Evolutionary conservation across 371 early-diverging fungal species (phyloP).

Genomic region (Apophysomyces trapeziformis): DNA sequence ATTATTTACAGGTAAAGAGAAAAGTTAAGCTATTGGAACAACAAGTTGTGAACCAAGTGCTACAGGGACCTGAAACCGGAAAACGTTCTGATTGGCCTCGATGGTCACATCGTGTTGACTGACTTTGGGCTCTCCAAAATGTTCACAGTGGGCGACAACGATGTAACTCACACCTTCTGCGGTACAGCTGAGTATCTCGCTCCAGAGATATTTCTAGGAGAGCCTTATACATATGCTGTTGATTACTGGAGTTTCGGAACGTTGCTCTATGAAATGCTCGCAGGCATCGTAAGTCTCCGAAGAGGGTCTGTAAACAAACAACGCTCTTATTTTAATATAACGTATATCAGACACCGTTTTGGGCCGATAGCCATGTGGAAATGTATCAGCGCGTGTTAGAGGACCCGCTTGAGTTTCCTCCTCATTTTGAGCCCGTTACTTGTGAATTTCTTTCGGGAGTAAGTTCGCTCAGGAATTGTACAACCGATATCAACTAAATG

Average conservation of each 20-base stretch:
- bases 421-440: constrained; percentile 58
- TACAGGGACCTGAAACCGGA: constrained; percentile 82
- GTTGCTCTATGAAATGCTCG: constrained; percentile 84
- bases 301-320: not conserved
- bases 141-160: constrained; percentile 40
- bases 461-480: constrained; percentile 24
- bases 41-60: too few relatives aligned
- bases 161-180: constrained; percentile 86
- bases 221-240: constrained; percentile 83
- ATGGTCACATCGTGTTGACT: constrained; percentile 87
- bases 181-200: constrained; percentile 94
- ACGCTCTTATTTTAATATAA: constrained; percentile 5
- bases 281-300: constrained; percentile 61
- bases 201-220: constrained; percentile 88
- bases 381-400: constrained; percentile 85
- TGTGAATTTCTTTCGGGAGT: constrained; percentile 64
- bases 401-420: constrained; percentile 73
- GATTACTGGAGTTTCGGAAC: constrained; percentile 99
- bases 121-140: constrained; percentile 89
- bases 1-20: constrained; percentile 76
- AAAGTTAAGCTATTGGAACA: constrained; percentile 2
- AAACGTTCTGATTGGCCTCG: constrained; percentile 74
- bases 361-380: constrained; percentile 75
- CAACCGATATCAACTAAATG: not conserved
- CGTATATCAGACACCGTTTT: constrained; percentile 74